Conservation (phyloP, 2,329 filamentous ascomycete genomes). For the Rhynchosporium graminicola region DNA sequence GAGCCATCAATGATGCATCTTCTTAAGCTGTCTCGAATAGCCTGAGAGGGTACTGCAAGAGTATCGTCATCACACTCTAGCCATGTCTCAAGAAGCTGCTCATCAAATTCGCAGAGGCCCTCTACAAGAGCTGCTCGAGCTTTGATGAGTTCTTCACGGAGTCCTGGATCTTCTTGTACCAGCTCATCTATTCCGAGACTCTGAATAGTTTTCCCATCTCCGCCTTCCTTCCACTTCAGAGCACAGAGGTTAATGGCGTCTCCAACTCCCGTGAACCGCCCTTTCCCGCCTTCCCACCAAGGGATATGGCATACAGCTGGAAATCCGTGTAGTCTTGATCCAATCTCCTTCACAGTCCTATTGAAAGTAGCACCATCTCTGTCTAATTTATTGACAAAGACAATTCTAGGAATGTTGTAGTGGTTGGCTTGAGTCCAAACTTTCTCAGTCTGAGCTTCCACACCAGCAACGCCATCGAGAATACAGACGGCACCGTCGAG, state of each 20-base stretch:
- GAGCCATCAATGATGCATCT: slow-evolving; percentile 67
- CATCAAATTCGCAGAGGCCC: slow-evolving; percentile 84
- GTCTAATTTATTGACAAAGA: slow-evolving; percentile 85
- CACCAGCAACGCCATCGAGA: slow-evolving; percentile 86
- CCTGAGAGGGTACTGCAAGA: slow-evolving; percentile 61
- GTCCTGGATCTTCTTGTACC: slow-evolving; percentile 47
- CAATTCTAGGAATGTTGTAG: slow-evolving; percentile 79
- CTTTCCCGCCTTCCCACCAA: slow-evolving; percentile 78
- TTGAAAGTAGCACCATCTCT: slow-evolving; percentile 81
- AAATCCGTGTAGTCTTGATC: slow-evolving; percentile 75
- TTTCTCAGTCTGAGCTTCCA: slow-evolving; percentile 95
- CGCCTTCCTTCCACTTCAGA: slow-evolving; percentile 69
- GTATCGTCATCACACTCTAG: slow-evolving; percentile 75
- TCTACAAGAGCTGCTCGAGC: slow-evolving; percentile 81
- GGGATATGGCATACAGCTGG: slow-evolving; percentile 93
- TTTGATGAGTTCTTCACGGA: slow-evolving; percentile 68
- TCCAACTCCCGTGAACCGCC: slow-evolving; percentile 78
- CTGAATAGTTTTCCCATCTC: slow-evolving; percentile 63
- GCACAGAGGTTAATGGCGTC: slow-evolving; percentile 78
- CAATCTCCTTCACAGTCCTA: slow-evolving; percentile 83
- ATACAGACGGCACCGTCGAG: slow-evolving; percentile 92
- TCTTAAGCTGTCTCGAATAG: slow-evolving; percentile 74
- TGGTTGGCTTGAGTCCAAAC: slow-evolving; percentile 90
- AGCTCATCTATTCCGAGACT: slow-evolving; percentile 57
- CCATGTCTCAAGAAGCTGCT: slow-evolving; percentile 80